These are phyloP conservation scores for Lenzites betulinus DNA, from an alignment of 768 basidiomycete species.

Conservation along the genomic window DNA sequence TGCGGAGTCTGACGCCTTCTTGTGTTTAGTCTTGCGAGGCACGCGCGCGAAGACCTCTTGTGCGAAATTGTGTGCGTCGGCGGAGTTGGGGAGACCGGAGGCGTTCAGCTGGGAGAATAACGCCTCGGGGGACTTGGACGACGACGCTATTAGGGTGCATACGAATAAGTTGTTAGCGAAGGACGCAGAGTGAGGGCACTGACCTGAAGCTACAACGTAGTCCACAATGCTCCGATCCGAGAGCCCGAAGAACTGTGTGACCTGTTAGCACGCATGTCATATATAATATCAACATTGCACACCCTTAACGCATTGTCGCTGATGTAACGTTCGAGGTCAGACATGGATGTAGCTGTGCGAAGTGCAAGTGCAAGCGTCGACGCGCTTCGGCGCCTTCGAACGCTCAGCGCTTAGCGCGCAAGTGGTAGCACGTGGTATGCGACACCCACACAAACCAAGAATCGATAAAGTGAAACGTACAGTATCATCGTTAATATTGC, in stretches of 20 bases:
- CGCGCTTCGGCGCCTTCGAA: too few species aligned
- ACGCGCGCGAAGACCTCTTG: constrained; percentile 73
- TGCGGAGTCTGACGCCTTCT: constrained; percentile 47
- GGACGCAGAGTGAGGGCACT: constrained; percentile 14
- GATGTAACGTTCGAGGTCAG: constrained; percentile 69
- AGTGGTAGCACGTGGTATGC: too few species aligned
- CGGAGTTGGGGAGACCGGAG: constrained; percentile 79
- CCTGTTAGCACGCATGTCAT: background rate
- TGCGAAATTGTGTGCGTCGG: constrained; percentile 81
- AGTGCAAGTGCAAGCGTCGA: too few species aligned
- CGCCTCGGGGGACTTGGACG: constrained; percentile 77
- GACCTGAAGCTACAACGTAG: constrained; percentile 86
- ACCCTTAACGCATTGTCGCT: constrained; percentile 78
- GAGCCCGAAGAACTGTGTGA: constrained; percentile 72
- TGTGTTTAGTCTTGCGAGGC: constrained; percentile 78
- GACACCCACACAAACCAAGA: too few species aligned
- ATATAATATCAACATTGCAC: constrained; percentile 28
- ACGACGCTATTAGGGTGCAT: constrained; percentile 55
- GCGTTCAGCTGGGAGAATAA: constrained; percentile 75
- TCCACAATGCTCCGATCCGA: constrained; percentile 84
- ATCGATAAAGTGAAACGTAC: too few species aligned
- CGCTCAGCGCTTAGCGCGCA: too few species aligned
- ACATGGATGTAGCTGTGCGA: constrained; percentile 49
- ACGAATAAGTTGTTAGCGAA: constrained; percentile 8
- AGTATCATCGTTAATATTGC: too few species aligned